Percentiles rank a stretch among this genome's conserved stretches.
These are phyloP conservation scores for Paracamarosporium sp. DNA, from an alignment of 2,329 filamentous ascomycete species.

Conservation along the genomic window DNA sequence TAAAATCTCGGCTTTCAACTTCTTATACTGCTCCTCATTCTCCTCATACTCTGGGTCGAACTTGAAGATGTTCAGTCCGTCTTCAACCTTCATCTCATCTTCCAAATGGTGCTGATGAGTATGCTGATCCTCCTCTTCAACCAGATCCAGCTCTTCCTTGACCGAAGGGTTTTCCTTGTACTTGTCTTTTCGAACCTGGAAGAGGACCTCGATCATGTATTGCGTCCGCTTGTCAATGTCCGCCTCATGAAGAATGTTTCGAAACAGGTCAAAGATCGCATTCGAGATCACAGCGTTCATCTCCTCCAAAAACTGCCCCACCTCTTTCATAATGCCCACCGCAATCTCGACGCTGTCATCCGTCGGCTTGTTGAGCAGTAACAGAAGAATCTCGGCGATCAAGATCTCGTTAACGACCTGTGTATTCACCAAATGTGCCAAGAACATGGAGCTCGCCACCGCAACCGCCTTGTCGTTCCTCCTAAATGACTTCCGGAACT, in stretches of 20 bases:
- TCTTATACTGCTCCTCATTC: constrained; percentile 88
- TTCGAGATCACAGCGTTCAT: constrained; percentile 90
- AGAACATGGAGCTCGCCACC: constrained; percentile 88
- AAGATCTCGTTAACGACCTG: constrained; percentile 95
- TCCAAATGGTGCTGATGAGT: constrained; percentile 86
- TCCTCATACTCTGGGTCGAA: constrained; percentile 88
- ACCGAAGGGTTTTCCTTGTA: constrained; percentile 95
- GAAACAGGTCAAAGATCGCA: constrained; percentile 93
- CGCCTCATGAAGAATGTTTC: constrained; percentile 93
- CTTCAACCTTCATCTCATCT: constrained; percentile 77
- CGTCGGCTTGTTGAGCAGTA: constrained; percentile 93
- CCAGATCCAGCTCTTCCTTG: constrained; percentile 90
- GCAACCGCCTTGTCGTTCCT: constrained; percentile 97
- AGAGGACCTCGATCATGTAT: constrained; percentile 98
- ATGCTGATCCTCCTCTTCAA: constrained; percentile 98
- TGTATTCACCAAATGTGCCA: constrained; percentile 94
- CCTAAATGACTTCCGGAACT: constrained; percentile 95
- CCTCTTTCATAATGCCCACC: constrained; percentile 89
- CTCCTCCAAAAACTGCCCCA: constrained; percentile 92
- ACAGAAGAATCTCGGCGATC: constrained; percentile 86
- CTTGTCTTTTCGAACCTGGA: constrained; percentile 93
- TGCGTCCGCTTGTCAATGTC: constrained; percentile 98
- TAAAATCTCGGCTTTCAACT: constrained; percentile 89
- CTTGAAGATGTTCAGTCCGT: constrained; percentile 94
- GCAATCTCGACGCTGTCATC: constrained; percentile 98